A percentile compares a stretch with the other conserved stretches of the same genome.
Conservation (phyloP, 2,329 filamentous ascomycete species). For the Cladobotryum mycophilum region DNA sequence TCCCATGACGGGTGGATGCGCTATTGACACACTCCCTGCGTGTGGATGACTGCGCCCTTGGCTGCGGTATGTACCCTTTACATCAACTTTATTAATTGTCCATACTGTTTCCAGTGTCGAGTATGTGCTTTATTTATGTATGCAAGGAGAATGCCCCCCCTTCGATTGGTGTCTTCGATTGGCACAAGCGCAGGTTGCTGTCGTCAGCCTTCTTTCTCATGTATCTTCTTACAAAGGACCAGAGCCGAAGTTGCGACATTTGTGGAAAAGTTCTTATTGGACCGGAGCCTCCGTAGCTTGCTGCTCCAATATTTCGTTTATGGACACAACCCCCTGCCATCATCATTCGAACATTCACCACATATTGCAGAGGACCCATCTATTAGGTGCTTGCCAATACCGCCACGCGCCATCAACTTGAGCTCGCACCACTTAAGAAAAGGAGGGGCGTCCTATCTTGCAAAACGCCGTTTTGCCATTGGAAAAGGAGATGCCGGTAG, state of each 20-base stretch:
- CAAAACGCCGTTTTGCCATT: background rate
- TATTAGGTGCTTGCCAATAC: background rate
- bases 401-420: background rate
- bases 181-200: too few species aligned
- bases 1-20: constrained; percentile 3
- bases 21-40: background rate
- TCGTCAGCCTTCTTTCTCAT: too few species aligned
- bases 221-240: too few species aligned
- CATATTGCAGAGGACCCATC: background rate
- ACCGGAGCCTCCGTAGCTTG: too few species aligned
- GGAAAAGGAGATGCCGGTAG: background rate
- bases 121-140: constrained; percentile 1
- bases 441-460: background rate
- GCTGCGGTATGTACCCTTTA: background rate
- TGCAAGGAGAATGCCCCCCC: background rate
- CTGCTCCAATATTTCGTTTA: too few species aligned
- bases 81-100: too few species aligned
- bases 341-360: too few species aligned
- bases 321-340: too few species aligned
- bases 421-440: background rate
- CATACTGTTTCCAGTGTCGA: too few species aligned
- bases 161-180: too few species aligned
- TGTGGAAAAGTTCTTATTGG: too few species aligned
- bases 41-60: background rate
- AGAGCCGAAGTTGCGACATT: too few species aligned